Evolutionary conservation across 2,329 filamentous ascomycete genomes (phyloP).

Genomic region (Nothophaeocryptopus gaeumannii): DNA sequence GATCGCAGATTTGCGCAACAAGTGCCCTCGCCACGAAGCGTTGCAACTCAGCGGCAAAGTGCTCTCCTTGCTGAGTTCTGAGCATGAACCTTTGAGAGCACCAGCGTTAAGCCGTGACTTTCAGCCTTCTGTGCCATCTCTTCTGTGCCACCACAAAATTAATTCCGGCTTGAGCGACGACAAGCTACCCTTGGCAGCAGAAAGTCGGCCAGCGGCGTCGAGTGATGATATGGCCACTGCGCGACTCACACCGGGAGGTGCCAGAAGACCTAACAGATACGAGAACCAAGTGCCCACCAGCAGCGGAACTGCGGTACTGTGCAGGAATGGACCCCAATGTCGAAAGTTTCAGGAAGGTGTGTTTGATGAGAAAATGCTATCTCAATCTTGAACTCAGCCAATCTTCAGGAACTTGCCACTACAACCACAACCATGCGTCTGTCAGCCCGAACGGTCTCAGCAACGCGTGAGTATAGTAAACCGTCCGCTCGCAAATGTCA

Average conservation of each 20-base stretch:
- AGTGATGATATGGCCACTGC: constrained; percentile 35
- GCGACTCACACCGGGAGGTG: constrained; percentile 30
- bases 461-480: constrained; percentile 22
- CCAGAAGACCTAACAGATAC: constrained; percentile 26
- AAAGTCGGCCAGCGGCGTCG: neutral
- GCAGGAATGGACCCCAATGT: constrained; percentile 36
- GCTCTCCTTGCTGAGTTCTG: no score
- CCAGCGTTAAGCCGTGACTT: no score
- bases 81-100: no score
- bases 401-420: constrained; percentile 33
- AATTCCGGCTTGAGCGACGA: neutral
- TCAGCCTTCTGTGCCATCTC: neutral
- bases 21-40: no score
- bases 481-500: neutral
- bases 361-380: neutral
- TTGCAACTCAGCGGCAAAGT: no score
- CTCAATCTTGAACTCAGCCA: neutral
- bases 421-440: constrained; percentile 34
- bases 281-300: constrained; percentile 28
- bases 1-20: no score
- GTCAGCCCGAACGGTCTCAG: constrained; percentile 29
- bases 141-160: neutral
- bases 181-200: neutral
- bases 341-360: constrained; percentile 35
- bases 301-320: constrained; percentile 27